Base-by-base conservation (phyloP, 2,329 filamentous ascomycete species). In the Claviceps paspali region DNA sequence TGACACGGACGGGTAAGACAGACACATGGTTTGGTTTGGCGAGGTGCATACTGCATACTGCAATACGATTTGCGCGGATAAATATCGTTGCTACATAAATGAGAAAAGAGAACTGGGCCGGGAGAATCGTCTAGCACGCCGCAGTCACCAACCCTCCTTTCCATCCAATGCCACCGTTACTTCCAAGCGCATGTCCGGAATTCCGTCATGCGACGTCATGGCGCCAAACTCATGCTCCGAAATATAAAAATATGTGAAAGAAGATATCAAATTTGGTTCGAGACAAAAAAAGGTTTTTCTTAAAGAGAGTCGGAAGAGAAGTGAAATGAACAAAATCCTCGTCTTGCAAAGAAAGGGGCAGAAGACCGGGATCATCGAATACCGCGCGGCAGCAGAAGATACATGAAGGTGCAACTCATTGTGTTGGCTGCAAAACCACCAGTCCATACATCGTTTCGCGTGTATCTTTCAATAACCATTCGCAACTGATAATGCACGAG, bases 311-410 rank as follows among this genome's bases (percentile, higher is more conserved):
- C 19, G 22, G 11, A 29, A 17, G 22, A 29, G 17, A 34, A 31
- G 27, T 22, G 22, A 42, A 38, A 38, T 35, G 27, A 43, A 38
- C 22, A 34, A 38, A 31, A 29, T 31, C 33, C 32, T 36, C 17
- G 34, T 35, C 26, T 44, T 36, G 24, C 42, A 39, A 45, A 49
- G 49, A 33, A 15, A 39, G 44, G 28, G 24, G 30, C n/a, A 40
- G 45, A 15, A 49, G 49, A 49, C 36, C 27, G 53, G 50, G 45
- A 52, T 56, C 49, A 51, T 51, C 45, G 51, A 47, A 47, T 54
- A 52, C 47, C 52, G 40, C 45, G 40, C 48, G 43, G 45, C 51
- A 43, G 45, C 51, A 49, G 51, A 56, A 55, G 47, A 47, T 59
- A 57, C n/a, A n/a, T n/a, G 55, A 50, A 56, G 57, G 49, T 43